phyloP scores from a whole-genome alignment of 2,329 filamentous ascomycete species.

The Ceratocystis colombiana region DNA sequence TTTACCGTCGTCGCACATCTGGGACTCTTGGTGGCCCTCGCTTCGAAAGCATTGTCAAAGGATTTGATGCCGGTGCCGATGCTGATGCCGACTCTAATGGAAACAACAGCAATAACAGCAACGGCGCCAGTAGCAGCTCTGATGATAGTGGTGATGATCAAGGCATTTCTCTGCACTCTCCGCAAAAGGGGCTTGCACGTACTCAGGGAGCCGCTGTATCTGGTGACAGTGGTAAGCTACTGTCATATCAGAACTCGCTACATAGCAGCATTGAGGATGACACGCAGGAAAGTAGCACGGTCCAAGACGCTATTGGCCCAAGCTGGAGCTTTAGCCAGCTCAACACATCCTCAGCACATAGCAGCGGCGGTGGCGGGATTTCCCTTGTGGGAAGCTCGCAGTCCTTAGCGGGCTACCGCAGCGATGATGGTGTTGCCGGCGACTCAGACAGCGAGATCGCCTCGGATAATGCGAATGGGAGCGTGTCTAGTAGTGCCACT shows the following conservation, averaged over 20 bases:
- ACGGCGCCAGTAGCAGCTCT: slow-evolving; percentile 39
- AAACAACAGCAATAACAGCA: slow-evolving; percentile 55
- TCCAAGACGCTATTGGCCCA: slow-evolving; percentile 32
- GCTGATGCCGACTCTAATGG: slow-evolving; percentile 37
- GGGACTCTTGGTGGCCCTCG: slow-evolving; percentile 60
- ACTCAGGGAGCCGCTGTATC: slow-evolving; percentile 3
- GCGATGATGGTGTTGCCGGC: slow-evolving; percentile 37
- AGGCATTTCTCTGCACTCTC: slow-evolving; percentile 48
- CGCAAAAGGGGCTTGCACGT: not conserved
- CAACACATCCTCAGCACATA: slow-evolving; percentile 28
- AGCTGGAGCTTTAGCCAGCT: slow-evolving; percentile 42
- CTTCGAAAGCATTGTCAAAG: slow-evolving; percentile 60
- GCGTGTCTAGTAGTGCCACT: not conserved
- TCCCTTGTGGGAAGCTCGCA: slow-evolving; percentile 25
- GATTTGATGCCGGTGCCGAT: slow-evolving; percentile 44
- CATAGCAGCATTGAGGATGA: slow-evolving; percentile 43
- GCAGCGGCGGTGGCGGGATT: slow-evolving; percentile 27
- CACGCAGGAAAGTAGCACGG: slow-evolving; percentile 31
- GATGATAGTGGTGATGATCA: slow-evolving; percentile 54
- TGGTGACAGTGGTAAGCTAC: slow-evolving; percentile 30
- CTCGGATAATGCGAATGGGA: slow-evolving; percentile 20
- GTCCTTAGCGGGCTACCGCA: slow-evolving; percentile 34
- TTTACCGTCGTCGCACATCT: slow-evolving; percentile 79
- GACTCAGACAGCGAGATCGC: slow-evolving; percentile 34
- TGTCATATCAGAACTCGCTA: slow-evolving; percentile 33